A percentile compares a stretch with the other conserved stretches of the same genome.
phyloP scores from a whole-genome alignment of 192 early-diverging fungal genomes.

The Backusella tarrabulga region DNA sequence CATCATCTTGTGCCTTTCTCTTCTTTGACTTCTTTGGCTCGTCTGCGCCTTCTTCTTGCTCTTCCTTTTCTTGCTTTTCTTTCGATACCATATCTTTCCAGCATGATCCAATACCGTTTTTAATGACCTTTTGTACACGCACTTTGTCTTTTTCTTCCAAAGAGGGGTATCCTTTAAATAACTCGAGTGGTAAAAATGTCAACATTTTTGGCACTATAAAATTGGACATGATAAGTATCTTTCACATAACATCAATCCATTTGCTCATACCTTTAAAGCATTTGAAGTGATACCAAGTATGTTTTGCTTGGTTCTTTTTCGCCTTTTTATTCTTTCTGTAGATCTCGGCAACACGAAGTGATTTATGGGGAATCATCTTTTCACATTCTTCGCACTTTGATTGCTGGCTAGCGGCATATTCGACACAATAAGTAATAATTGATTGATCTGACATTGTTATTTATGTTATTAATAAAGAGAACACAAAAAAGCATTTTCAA shows the following conservation, averaged over 20 bases:
- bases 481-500: not conserved
- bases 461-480: not conserved
- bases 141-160: conserved; percentile 46
- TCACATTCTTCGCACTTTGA: conserved; percentile 43
- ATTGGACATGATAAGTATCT: not conserved
- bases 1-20: conserved; percentile 16
- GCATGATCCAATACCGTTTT: conserved; percentile 36
- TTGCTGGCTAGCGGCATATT: conserved; percentile 44
- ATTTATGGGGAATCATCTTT: conserved; percentile 47
- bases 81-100: conserved; percentile 19
- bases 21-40: conserved; percentile 18
- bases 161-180: conserved; percentile 45
- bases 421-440: conserved; percentile 45
- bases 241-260: not conserved
- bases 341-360: conserved; percentile 43
- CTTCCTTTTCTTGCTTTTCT: conserved; percentile 8
- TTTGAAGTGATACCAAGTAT: conserved; percentile 52
- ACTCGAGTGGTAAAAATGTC: conserved; percentile 44
- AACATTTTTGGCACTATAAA: conserved; percentile 43
- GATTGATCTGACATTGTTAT: conserved; percentile 10
- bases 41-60: not conserved
- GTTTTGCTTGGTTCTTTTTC: conserved; percentile 51
- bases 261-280: conserved; percentile 32
- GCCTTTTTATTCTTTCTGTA: conserved; percentile 44
- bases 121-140: conserved; percentile 41